A percentile compares a stretch with the other conserved stretches of the same genome.
Conservation (phyloP, 1,139 yeast genomes). For the Candida buenavistaensis region DNA sequence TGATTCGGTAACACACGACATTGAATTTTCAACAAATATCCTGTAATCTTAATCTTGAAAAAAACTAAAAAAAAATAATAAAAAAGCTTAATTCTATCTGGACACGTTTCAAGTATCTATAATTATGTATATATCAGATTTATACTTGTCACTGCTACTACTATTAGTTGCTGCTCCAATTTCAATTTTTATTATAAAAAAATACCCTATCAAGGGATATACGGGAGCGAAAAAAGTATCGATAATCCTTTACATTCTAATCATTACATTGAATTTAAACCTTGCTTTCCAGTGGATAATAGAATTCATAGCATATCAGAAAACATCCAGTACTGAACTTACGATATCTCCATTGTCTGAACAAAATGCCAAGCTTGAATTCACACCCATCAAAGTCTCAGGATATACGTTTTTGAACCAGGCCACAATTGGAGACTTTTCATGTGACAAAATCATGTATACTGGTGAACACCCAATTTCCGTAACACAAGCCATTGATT, state of each 20-base stretch:
- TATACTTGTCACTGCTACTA: background rate
- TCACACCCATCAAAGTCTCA: background rate
- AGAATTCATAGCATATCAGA: no score
- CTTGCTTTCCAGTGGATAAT: background rate
- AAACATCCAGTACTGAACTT: no score
- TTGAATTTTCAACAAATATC: no score
- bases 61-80: no score
- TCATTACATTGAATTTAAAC: background rate
- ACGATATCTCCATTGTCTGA: background rate
- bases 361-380: background rate
- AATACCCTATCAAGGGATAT: background rate
- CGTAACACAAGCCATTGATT: slow-evolving; percentile 8
- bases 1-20: no score
- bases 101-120: no score
- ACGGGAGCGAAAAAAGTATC: background rate
- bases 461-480: slow-evolving; percentile 2
- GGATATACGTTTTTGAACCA: slow-evolving; percentile 1
- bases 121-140: slow-evolving; percentile 2
- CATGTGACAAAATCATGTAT: slow-evolving; percentile 2
- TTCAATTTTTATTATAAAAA: background rate
- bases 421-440: background rate
- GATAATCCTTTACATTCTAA: background rate
- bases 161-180: background rate
- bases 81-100: no score
- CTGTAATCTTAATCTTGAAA: no score